Evolutionary conservation across 805 yeast genomes (phyloP).

Genomic region (Metschnikowia lunata): DNA sequence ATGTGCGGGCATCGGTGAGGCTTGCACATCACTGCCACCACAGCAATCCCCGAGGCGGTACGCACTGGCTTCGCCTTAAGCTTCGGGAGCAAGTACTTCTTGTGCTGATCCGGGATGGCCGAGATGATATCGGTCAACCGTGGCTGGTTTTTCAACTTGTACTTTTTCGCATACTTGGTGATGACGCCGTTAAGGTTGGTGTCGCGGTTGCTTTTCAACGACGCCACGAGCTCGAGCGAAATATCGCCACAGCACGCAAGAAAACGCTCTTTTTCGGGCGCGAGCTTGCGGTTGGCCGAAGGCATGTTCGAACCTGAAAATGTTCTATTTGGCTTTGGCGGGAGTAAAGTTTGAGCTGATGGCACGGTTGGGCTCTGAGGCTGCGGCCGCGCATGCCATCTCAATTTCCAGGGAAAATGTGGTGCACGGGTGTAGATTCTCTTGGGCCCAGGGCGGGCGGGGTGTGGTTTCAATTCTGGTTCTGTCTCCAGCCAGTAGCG

Average conservation of each 20-base stretch:
- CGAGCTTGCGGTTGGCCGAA: conserved; percentile 46
- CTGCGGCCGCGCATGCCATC: no score
- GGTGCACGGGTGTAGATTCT: no score
- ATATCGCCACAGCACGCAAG: conserved; percentile 90
- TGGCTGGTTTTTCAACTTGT: conserved; percentile 88
- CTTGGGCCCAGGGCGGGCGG: no score
- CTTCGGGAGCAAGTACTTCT: conserved; percentile 85
- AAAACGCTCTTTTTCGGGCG: conserved; percentile 92
- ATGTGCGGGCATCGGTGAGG: conserved; percentile 99
- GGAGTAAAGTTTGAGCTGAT: no score
- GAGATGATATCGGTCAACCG: conserved; percentile 90
- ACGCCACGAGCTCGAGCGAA: conserved; percentile 76
- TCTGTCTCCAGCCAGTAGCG: no score
- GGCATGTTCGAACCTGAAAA: conserved; percentile 23
- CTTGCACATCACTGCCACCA: conserved; percentile 98
- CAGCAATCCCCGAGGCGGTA: conserved; percentile 98
- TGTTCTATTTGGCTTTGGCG: no score
- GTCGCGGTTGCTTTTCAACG: conserved; percentile 68
- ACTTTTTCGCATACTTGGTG: conserved; percentile 79
- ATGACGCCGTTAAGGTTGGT: conserved; percentile 89
- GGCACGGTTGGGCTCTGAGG: no score
- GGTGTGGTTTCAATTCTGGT: no score
- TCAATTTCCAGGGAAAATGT: no score
- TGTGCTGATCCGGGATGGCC: conserved; percentile 94
- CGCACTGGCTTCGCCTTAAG: conserved; percentile 98